Conservation (phyloP, 2,329 filamentous ascomycete genomes). For the Sporothrix globosa region DNA sequence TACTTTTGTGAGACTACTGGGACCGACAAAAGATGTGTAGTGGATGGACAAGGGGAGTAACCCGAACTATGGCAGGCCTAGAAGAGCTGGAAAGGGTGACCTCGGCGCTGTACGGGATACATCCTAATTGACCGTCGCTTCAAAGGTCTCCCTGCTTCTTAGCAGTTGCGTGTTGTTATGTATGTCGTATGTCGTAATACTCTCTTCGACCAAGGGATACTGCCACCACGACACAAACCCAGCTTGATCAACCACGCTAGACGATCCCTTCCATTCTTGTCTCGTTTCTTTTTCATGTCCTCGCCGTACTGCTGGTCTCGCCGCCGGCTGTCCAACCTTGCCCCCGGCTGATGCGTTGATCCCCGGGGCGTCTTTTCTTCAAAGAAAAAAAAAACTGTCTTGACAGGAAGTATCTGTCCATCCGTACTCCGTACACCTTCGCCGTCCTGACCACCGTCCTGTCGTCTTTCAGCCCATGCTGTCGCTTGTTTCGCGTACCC, state of each 20-base stretch:
- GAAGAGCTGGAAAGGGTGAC: no score
- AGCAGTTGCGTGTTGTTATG: no score
- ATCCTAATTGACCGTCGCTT: no score
- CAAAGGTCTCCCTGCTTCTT: no score
- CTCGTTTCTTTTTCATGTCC: not conserved
- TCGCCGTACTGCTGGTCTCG: not conserved
- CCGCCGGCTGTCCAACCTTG: no score
- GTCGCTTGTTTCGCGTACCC: not conserved
- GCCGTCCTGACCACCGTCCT: not conserved
- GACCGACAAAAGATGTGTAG: not conserved
- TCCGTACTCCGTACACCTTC: not conserved
- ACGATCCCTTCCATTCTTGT: not conserved
- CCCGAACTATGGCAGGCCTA: not conserved
- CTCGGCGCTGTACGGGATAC: no score
- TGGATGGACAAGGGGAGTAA: not conserved
- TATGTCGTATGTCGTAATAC: no score
- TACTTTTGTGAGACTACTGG: no score
- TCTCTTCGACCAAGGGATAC: not conserved
- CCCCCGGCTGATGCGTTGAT: no score
- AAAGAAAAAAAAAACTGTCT: not conserved
- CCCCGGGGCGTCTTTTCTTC: not conserved
- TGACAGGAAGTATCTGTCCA: slow-evolving; percentile 7
- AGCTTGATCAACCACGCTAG: slow-evolving; percentile 9
- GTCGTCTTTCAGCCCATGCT: not conserved
- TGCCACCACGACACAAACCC: not conserved